These are phyloP conservation scores for Nitzschia palea DNA, from an alignment of 108 stramenopile species.

Conservation along the genomic window DNA sequence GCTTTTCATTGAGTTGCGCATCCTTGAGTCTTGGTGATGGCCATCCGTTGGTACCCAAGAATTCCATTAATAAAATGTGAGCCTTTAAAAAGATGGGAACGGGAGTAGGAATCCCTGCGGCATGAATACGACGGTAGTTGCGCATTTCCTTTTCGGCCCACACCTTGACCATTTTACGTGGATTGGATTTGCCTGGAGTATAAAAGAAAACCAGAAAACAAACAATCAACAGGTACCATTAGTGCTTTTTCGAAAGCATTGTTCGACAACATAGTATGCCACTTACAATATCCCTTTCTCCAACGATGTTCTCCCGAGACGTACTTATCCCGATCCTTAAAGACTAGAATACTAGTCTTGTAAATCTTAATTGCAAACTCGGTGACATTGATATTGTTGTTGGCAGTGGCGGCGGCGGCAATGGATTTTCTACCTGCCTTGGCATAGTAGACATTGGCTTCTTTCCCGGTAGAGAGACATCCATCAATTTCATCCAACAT, in stretches of 20 bases:
- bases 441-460: constrained; percentile 99
- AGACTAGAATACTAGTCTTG: constrained; percentile 98
- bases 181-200: constrained; percentile 84
- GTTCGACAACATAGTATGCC: neutral
- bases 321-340: constrained; percentile 99
- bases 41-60: constrained; percentile 94
- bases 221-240: neutral
- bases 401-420: neutral
- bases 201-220: too few relatives aligned
- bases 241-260: neutral
- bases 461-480: constrained; percentile 97
- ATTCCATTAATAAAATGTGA: constrained; percentile 98
- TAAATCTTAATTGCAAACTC: constrained; percentile 98
- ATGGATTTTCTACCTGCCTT: constrained; percentile 51
- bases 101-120: constrained; percentile 89
- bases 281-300: constrained; percentile 93
- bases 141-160: constrained; percentile 99
- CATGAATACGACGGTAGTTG: constrained; percentile 89
- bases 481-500: constrained; percentile 93
- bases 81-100: constrained; percentile 86
- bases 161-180: constrained; percentile 99
- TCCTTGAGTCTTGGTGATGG: constrained; percentile 95
- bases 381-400: constrained; percentile 25
- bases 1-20: constrained; percentile 64
- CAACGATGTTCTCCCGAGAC: constrained; percentile 98